These are phyloP conservation scores for Monosporascus sp. DNA, from an alignment of 2,329 filamentous ascomycete genomes.

Conservation along the genomic window DNA sequence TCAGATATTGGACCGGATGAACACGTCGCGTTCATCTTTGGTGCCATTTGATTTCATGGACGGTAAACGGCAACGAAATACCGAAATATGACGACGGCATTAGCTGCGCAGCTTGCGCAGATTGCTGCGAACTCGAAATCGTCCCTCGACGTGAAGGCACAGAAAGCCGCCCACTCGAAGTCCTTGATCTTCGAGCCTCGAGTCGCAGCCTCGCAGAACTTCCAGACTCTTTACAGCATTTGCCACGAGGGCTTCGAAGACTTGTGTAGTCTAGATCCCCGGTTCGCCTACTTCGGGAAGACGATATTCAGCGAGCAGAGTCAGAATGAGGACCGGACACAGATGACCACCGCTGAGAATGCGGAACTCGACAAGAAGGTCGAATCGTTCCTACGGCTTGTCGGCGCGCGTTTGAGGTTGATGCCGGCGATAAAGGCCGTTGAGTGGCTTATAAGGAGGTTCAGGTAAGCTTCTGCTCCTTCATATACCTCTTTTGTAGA, in stretches of 20 bases:
- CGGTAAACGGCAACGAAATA: not conserved
- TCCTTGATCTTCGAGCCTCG: constrained; percentile 89
- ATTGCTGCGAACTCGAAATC: constrained; percentile 88
- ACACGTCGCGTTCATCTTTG: constrained; percentile 3
- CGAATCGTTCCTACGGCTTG: constrained; percentile 77
- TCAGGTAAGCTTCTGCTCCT: constrained; percentile 56
- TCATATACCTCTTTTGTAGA: not conserved
- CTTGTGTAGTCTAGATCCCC: constrained; percentile 77
- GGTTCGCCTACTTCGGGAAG: constrained; percentile 69
- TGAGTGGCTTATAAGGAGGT: constrained; percentile 91
- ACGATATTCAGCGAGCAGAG: constrained; percentile 93
- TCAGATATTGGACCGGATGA: not conserved
- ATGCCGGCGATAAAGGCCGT: constrained; percentile 86
- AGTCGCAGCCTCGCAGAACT: constrained; percentile 81
- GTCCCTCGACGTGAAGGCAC: constrained; percentile 86
- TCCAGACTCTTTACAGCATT: constrained; percentile 80
- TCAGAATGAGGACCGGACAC: constrained; percentile 78
- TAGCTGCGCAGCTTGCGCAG: constrained; percentile 89
- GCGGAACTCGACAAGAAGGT: constrained; percentile 71
- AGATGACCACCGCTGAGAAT: constrained; percentile 80
- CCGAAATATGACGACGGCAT: constrained; percentile 68
- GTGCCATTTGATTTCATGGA: constrained; percentile 12
- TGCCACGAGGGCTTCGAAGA: constrained; percentile 89
- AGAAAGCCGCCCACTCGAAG: constrained; percentile 87
- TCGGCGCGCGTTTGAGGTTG: constrained; percentile 70